These are phyloP conservation scores for Erucastrum elatum DNA, from an alignment of 345 rosid species.

Conservation along the genomic window DNA sequence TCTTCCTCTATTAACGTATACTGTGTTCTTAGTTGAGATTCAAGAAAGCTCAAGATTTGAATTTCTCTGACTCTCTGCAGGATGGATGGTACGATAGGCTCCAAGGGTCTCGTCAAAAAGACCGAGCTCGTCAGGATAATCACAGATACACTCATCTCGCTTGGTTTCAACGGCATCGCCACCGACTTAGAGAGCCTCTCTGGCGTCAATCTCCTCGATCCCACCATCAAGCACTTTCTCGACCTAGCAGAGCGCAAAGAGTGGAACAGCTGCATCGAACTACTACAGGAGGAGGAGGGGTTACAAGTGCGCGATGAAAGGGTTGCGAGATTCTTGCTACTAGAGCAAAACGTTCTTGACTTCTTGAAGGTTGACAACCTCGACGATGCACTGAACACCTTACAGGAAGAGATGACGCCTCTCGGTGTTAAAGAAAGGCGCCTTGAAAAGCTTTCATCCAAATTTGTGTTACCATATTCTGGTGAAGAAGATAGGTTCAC, in stretches of 20 bases:
- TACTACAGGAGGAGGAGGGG: conserved; percentile 26
- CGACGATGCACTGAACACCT: conserved; percentile 45
- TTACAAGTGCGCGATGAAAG: conserved; percentile 40
- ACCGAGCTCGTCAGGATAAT: conserved; percentile 55
- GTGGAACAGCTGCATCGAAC: conserved; percentile 54
- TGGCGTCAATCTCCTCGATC: conserved; percentile 42
- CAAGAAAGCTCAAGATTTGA: not conserved
- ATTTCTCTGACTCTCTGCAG: not conserved
- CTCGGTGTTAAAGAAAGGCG: conserved; percentile 40
- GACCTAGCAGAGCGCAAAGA: conserved; percentile 44
- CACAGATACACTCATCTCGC: conserved; percentile 53
- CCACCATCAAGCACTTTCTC: conserved; percentile 41
- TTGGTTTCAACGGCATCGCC: conserved; percentile 48
- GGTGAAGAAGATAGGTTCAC: not conserved
- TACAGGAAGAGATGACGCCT: conserved; percentile 53
- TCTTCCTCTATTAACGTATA: not conserved
- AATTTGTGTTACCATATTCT: not conserved
- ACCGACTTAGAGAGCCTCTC: conserved; percentile 53
- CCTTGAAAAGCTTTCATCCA: conserved; percentile 45
- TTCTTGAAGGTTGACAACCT: conserved; percentile 25
- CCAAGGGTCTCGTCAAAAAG: conserved; percentile 35
- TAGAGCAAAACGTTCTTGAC: conserved; percentile 58
- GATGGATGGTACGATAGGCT: not conserved
- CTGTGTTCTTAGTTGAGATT: not conserved
- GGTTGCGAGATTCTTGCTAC: conserved; percentile 44